Evolutionary conservation across 768 basidiomycete genomes (phyloP).

Genomic region (Boletus subcaerulescens): DNA sequence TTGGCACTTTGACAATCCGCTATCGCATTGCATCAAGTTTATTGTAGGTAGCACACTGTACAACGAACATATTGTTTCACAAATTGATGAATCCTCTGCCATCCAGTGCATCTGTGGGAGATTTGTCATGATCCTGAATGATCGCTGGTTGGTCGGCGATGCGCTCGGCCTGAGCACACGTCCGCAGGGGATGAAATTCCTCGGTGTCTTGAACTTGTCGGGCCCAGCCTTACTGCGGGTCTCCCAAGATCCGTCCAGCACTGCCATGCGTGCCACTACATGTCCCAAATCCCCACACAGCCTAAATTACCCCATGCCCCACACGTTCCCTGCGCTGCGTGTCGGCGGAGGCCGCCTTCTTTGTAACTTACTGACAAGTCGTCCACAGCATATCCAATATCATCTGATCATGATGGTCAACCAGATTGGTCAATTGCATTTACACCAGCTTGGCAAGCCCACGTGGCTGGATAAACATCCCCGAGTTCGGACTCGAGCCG

Average conservation of each 20-base stretch:
- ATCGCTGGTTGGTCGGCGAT: conserved; percentile 4
- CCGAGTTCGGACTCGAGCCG: background rate
- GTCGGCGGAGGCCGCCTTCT: conserved; percentile 22
- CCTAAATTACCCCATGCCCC: conserved; percentile 27
- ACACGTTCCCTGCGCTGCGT: conserved; percentile 18
- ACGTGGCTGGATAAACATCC: conserved; percentile 15
- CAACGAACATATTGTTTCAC: conserved; percentile 13
- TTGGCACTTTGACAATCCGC: conserved; percentile 28
- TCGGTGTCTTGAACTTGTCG: conserved; percentile 3
- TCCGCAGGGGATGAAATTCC: background rate
- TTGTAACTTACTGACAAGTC: conserved; percentile 15
- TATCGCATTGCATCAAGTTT: conserved; percentile 28
- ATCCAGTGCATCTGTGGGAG: background rate
- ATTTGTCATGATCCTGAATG: background rate
- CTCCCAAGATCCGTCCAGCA: conserved; percentile 23
- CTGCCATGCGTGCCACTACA: conserved; percentile 7
- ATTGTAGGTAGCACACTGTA: conserved; percentile 32
- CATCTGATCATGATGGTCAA: conserved; percentile 1
- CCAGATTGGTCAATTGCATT: conserved; percentile 3
- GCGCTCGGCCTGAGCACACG: background rate
- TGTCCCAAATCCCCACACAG: conserved; percentile 12
- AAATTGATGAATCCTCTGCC: conserved; percentile 1
- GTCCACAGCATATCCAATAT: conserved; percentile 10
- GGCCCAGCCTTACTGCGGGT: conserved; percentile 4
- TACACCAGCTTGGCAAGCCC: conserved; percentile 9